Evolutionary conservation across 108 stramenopile genomes (phyloP).

Genomic region (Nitzschia putrida): DNA sequence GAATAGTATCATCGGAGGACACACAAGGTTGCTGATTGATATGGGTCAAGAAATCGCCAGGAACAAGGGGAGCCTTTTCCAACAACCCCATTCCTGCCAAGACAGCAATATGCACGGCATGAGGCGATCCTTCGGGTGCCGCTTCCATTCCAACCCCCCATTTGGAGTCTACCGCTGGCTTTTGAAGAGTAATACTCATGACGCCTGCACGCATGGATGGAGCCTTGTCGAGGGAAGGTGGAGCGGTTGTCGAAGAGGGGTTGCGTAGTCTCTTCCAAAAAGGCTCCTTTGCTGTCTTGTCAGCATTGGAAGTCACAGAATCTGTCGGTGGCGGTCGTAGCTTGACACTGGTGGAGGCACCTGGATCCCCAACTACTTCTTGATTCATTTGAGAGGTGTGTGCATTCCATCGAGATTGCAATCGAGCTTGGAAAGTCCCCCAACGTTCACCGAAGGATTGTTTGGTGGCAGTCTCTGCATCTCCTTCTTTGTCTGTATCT

Average conservation of each 20-base stretch:
- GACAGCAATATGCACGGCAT: conserved; percentile 22
- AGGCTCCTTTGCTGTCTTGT: neutral
- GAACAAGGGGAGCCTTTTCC: conserved; percentile 21
- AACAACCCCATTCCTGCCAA: conserved; percentile 28
- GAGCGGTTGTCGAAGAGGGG: neutral
- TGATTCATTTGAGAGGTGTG: neutral
- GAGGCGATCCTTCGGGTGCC: neutral
- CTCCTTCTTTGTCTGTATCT: neutral
- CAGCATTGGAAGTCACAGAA: neutral
- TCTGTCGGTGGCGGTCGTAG: too few species aligned
- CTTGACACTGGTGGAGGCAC: too few species aligned
- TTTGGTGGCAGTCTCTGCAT: neutral
- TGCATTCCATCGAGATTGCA: neutral
- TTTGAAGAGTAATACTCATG: conserved; percentile 41
- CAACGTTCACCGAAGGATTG: neutral
- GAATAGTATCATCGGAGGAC: conserved; percentile 15
- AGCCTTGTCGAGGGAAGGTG: conserved; percentile 4
- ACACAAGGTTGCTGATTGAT: conserved; percentile 33
- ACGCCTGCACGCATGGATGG: conserved; percentile 12
- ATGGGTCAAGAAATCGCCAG: conserved; percentile 33
- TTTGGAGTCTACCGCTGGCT: conserved; percentile 26
- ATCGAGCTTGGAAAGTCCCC: neutral
- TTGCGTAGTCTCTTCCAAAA: too few species aligned
- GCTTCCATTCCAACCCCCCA: conserved; percentile 37
- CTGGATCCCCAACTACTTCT: neutral